phyloP scores from a whole-genome alignment of 1,284 basidiomycete species.

The Naganishia sp. region DNA sequence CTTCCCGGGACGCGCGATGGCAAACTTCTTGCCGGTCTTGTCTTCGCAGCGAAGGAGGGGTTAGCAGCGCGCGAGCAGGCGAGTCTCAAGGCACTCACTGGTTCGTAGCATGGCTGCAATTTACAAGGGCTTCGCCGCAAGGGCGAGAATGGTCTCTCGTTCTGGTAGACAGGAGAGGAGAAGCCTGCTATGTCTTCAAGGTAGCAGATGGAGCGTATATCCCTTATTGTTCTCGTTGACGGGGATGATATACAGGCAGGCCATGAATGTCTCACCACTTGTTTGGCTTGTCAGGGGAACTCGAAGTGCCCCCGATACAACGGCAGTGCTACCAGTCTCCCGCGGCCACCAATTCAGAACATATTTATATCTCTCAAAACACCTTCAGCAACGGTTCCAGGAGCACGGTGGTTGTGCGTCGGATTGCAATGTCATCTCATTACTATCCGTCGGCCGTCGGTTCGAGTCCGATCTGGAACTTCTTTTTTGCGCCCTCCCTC shows the following conservation, averaged over 20 bases:
- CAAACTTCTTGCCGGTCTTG: constrained; percentile 27
- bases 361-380: background rate
- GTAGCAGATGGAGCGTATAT: background rate
- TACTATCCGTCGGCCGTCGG: constrained; percentile 15
- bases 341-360: too few species aligned
- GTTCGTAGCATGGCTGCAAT: constrained; percentile 15
- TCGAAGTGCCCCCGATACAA: background rate
- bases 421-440: constrained; percentile 9
- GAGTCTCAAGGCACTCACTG: constrained; percentile 3
- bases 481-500: background rate
- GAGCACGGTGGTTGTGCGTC: constrained; percentile 30
- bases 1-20: constrained; percentile 17
- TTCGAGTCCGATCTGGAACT: constrained; percentile 25
- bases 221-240: background rate
- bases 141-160: too few species aligned
- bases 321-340: background rate
- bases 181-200: background rate
- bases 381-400: constrained; percentile 20
- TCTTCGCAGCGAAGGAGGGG: background rate
- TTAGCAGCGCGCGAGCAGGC: background rate
- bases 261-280: constrained; percentile 2
- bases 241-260: background rate
- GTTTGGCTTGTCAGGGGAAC: background rate
- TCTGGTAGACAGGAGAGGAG: too few species aligned
- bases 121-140: background rate